Percentiles rank a stretch among this genome's conserved stretches.
Evolutionary conservation across 768 basidiomycete species (phyloP).

Genomic region (Boletus sensibilis): DNA sequence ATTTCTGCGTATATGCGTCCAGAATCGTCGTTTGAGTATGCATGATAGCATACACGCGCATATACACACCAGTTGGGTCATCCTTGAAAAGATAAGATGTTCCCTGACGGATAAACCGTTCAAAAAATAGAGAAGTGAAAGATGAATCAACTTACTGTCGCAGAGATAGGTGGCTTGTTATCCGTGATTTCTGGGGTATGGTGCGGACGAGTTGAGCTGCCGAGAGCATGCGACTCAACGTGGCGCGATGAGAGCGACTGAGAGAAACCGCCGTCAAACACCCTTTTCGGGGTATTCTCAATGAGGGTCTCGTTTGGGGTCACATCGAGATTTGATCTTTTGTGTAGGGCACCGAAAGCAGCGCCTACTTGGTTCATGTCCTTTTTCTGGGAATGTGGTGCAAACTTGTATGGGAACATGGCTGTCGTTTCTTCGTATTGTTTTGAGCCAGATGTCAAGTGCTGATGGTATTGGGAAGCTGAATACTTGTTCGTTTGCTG

Average conservation of each 20-base stretch:
- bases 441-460: too few species aligned
- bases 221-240: constrained; percentile 10
- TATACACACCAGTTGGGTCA: constrained; percentile 26
- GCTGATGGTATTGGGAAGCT: not conserved
- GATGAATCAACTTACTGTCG: constrained; percentile 7
- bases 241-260: constrained; percentile 13
- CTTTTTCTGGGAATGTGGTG: constrained; percentile 11
- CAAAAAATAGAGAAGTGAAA: not conserved
- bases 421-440: not conserved
- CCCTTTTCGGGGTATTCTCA: constrained; percentile 4
- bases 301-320: constrained; percentile 5
- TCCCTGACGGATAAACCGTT: constrained; percentile 6
- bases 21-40: not conserved
- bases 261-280: constrained; percentile 7
- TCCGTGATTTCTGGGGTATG: constrained; percentile 3
- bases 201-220: constrained; percentile 6
- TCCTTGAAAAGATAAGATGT: constrained; percentile 4
- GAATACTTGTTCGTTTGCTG: not conserved
- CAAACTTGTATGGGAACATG: constrained; percentile 23
- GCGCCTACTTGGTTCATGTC: constrained; percentile 1
- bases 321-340: constrained; percentile 8
- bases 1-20: constrained; percentile 18
- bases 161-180: not conserved
- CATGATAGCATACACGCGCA: constrained; percentile 4
- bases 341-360: constrained; percentile 7